A percentile compares a stretch with the other conserved stretches of the same genome.
These are phyloP conservation scores for Trypanosoma vivax DNA, from an alignment of 208 protist genomes.

Conservation along the genomic window DNA sequence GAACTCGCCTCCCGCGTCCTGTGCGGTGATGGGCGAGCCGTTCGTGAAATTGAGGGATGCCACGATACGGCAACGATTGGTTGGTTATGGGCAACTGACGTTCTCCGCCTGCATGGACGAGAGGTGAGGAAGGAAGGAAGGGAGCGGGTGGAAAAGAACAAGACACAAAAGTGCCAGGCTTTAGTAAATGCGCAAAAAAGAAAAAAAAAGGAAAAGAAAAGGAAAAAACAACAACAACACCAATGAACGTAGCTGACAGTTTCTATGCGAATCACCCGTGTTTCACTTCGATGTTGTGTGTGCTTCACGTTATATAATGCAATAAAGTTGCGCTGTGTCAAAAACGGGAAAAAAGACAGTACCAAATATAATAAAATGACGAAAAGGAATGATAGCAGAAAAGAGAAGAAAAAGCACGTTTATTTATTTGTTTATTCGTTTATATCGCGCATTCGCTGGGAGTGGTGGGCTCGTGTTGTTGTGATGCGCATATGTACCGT, in stretches of 20 bases:
- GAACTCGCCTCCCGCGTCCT: too few relatives aligned
- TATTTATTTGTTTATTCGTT: not conserved
- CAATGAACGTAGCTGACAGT: not conserved
- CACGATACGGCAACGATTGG: too few relatives aligned
- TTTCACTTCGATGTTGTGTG: too few relatives aligned
- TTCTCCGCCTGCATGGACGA: not conserved
- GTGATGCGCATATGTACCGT: too few relatives aligned
- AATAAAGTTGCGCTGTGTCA: not conserved
- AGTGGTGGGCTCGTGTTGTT: too few relatives aligned
- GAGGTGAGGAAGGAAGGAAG: conserved; percentile 1
- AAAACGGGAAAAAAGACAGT: not conserved
- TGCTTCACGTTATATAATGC: too few relatives aligned
- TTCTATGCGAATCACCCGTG: conserved; percentile 13
- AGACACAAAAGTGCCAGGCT: not conserved
- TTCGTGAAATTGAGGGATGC: too few relatives aligned
- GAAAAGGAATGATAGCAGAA: not conserved
- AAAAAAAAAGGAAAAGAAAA: not conserved
- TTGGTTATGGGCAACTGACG: too few relatives aligned
- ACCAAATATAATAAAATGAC: not conserved
- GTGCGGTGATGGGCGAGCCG: too few relatives aligned
- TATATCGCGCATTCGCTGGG: too few relatives aligned
- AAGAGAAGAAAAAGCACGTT: conserved; percentile 1
- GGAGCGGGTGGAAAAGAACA: not conserved
- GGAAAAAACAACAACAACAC: conserved; percentile 1
- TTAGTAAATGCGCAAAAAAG: not conserved